Evolutionary conservation across 2,329 filamentous ascomycete genomes (phyloP).

Genomic region (Trichophyton mentagrophytes): DNA sequence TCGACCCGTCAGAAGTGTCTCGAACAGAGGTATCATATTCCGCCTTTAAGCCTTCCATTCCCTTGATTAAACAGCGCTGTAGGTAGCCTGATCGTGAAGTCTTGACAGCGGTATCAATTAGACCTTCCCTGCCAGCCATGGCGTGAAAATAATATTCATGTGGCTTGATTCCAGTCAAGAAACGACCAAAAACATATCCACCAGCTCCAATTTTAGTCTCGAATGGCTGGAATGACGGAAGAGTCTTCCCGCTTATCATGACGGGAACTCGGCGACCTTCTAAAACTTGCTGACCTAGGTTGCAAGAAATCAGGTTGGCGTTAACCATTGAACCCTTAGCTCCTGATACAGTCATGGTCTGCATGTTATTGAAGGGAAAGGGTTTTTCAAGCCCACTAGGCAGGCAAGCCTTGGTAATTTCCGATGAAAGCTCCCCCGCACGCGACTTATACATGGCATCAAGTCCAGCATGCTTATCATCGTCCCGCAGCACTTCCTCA

Average conservation of each 20-base stretch:
- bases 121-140: slow-evolving; percentile 95
- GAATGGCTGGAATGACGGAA: slow-evolving; percentile 87
- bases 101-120: slow-evolving; percentile 98
- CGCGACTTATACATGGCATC: slow-evolving; percentile 72
- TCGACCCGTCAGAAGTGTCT: slow-evolving; percentile 71
- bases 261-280: slow-evolving; percentile 89
- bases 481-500: slow-evolving; percentile 82
- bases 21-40: slow-evolving; percentile 90
- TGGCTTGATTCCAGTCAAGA: slow-evolving; percentile 92
- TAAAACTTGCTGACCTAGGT: slow-evolving; percentile 89
- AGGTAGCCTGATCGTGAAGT: slow-evolving; percentile 94
- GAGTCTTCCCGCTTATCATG: slow-evolving; percentile 94
- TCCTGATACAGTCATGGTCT: slow-evolving; percentile 93
- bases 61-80: slow-evolving; percentile 94
- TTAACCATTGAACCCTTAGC: slow-evolving; percentile 91
- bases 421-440: slow-evolving; percentile 58
- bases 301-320: slow-evolving; percentile 93
- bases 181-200: slow-evolving; percentile 88
- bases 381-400: slow-evolving; percentile 74
- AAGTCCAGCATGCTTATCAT: slow-evolving; percentile 79
- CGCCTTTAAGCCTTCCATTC: slow-evolving; percentile 87
- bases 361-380: slow-evolving; percentile 97
- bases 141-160: slow-evolving; percentile 99
- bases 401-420: slow-evolving; percentile 65
- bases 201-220: slow-evolving; percentile 82